Conservation (phyloP, 768 basidiomycete species). For the Flagelloscypha sp. region DNA sequence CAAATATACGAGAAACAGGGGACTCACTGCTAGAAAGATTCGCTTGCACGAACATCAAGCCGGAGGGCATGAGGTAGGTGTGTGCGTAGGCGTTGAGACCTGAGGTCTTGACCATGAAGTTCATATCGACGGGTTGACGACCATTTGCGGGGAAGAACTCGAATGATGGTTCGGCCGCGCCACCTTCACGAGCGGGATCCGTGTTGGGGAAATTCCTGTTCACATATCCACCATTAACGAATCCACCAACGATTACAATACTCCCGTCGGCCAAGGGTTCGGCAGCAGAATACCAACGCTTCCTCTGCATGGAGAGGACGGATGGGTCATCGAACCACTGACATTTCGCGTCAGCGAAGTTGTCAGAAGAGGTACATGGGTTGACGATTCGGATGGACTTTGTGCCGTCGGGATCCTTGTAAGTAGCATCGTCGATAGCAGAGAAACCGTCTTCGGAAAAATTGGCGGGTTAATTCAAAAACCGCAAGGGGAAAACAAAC, state of each 20-base stretch:
- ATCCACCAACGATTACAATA: constrained; percentile 50
- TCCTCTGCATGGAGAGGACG: constrained; percentile 33
- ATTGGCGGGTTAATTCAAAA: too few species aligned
- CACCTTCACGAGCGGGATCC: constrained; percentile 39
- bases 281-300: constrained; percentile 43
- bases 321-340: constrained; percentile 37
- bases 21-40: constrained; percentile 42
- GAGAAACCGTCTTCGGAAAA: constrained; percentile 13
- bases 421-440: constrained; percentile 34
- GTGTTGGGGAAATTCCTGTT: constrained; percentile 41
- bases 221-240: constrained; percentile 44
- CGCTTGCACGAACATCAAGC: constrained; percentile 49
- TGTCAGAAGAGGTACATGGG: constrained; percentile 44
- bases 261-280: constrained; percentile 49
- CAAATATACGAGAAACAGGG: not conserved
- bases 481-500: too few species aligned
- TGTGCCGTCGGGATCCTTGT: constrained; percentile 51
- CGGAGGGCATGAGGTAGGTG: constrained; percentile 42
- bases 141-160: constrained; percentile 50
- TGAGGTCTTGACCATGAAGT: constrained; percentile 40
- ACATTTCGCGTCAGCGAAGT: constrained; percentile 38
- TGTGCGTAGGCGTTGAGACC: constrained; percentile 47
- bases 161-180: constrained; percentile 50
- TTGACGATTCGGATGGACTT: constrained; percentile 52
- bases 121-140: constrained; percentile 28